Conservation (phyloP, 345 rosid species). For the Fremontodendron californicum region DNA sequence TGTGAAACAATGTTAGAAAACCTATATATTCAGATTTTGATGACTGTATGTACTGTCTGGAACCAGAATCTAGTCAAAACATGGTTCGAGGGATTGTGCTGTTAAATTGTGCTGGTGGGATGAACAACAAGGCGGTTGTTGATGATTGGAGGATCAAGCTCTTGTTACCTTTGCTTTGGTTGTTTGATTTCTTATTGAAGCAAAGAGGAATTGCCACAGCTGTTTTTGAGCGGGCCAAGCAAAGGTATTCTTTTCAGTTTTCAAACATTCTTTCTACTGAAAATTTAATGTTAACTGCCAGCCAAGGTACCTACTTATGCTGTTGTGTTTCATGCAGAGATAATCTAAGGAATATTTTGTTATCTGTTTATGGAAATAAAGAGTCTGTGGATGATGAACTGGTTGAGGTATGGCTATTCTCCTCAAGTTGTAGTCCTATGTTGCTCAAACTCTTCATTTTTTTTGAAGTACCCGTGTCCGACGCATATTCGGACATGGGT, state of each 20-base stretch:
- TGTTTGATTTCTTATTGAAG: conserved; percentile 69
- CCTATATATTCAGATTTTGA: background rate
- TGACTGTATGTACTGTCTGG: background rate
- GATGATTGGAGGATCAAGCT: conserved; percentile 97
- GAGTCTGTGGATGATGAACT: conserved; percentile 76
- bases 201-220: conserved; percentile 62
- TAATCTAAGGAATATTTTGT: conserved; percentile 54
- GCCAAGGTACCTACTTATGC: background rate
- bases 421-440: background rate
- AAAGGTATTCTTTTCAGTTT: conserved; percentile 41
- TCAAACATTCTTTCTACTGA: background rate
- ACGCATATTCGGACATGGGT: no score
- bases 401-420: conserved; percentile 52
- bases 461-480: no score
- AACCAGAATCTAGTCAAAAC: conserved; percentile 40
- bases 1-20: background rate
- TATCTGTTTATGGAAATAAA: conserved; percentile 69
- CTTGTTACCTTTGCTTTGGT: conserved; percentile 63
- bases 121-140: conserved; percentile 92
- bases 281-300: background rate
- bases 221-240: conserved; percentile 68
- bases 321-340: conserved; percentile 45
- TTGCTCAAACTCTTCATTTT: no score
- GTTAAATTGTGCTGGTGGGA: conserved; percentile 90
- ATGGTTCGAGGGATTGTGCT: conserved; percentile 74